Conservation (phyloP, 495 filamentous ascomycete species). For the Aspergillus nanangensis region DNA sequence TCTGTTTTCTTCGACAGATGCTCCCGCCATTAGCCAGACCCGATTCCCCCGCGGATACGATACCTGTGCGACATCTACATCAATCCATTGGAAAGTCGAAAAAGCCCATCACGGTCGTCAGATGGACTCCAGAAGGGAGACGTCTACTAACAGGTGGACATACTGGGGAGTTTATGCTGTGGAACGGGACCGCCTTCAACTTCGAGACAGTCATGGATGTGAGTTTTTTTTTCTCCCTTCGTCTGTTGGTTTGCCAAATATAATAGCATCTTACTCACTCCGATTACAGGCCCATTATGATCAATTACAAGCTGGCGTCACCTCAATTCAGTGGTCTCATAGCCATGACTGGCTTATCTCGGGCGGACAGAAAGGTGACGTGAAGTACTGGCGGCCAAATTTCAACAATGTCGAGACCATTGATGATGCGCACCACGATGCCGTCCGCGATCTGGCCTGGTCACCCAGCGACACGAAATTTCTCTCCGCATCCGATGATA, state of each 20-base stretch:
- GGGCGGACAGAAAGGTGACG: conserved; percentile 87
- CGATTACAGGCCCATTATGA: conserved; percentile 70
- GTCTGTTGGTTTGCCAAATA: background rate
- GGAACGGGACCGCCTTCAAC: conserved; percentile 98
- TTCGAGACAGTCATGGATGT: conserved; percentile 98
- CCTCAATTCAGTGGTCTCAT: conserved; percentile 83
- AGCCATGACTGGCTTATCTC: conserved; percentile 96
- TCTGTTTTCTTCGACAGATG: conserved; percentile 52
- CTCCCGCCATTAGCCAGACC: conserved; percentile 74
- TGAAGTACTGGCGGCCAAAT: conserved; percentile 99
- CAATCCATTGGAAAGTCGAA: conserved; percentile 97
- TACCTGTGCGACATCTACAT: conserved; percentile 87
- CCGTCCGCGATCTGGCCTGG: conserved; percentile 89
- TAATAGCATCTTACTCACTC: conserved; percentile 3
- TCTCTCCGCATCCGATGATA: conserved; percentile 91
- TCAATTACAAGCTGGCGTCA: conserved; percentile 67
- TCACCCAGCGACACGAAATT: conserved; percentile 92
- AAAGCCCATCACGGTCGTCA: conserved; percentile 93
- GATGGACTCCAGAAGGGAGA: conserved; percentile 95
- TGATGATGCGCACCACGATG: conserved; percentile 83
- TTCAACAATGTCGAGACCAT: conserved; percentile 98
- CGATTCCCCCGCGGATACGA: conserved; percentile 69
- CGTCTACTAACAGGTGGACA: conserved; percentile 86
- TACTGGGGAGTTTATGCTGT: conserved; percentile 96
- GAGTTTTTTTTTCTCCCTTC: conserved; percentile 12